Base-by-base conservation (phyloP, 768 basidiomycete genomes). In the Auriscalpium microsporum region DNA sequence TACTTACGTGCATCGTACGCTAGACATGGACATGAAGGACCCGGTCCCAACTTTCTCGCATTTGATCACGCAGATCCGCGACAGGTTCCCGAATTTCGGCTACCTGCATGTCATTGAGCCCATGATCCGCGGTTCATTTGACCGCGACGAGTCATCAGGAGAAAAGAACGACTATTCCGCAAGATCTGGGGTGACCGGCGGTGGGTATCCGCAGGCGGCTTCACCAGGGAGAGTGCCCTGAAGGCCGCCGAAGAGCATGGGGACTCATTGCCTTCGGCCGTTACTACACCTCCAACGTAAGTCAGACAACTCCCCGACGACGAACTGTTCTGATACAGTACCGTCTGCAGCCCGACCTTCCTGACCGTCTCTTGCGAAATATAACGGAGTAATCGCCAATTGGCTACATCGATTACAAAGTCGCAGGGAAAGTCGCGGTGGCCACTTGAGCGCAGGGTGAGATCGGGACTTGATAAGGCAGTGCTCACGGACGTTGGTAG, bases 21-120 rank as follows among this genome's bases (percentile, higher is more conserved):
- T 40, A 61, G 65, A 46, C 79, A 7, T 28, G 5, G 65, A 71
- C 8, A 80, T 81, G 78, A 58, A 63, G 4, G 73, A 85, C 55
- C 83, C 82, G 0, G 67, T 74, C 4, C 79, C 82, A 0, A 78
- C 78, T 8, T 87, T 79, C 68, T 58, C 71, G 0, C 73, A 83
- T 64, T 58, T 85, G 36, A 72, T 78, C 17, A 54, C 68, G 6
- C 54, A 73, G 44, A 56, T 86, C 23, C 68, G 67, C 36, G 54
- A 66, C 16, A 56, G 57, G 8, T 72, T 75, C 59, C 77, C 81
- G 6, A 53, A 74, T 28, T 64, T 74, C 4, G 73, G 71, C 9
- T 76, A 74, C 65, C 47, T 75, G 23, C 69, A 76, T 62, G 38
- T 71, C 46, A 62, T 71, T 6, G 68, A 72, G 57, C 64, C 72